Evolutionary conservation across 2,329 filamentous ascomycete genomes (phyloP).

Genomic region (Torrubiellomyces zombiae): DNA sequence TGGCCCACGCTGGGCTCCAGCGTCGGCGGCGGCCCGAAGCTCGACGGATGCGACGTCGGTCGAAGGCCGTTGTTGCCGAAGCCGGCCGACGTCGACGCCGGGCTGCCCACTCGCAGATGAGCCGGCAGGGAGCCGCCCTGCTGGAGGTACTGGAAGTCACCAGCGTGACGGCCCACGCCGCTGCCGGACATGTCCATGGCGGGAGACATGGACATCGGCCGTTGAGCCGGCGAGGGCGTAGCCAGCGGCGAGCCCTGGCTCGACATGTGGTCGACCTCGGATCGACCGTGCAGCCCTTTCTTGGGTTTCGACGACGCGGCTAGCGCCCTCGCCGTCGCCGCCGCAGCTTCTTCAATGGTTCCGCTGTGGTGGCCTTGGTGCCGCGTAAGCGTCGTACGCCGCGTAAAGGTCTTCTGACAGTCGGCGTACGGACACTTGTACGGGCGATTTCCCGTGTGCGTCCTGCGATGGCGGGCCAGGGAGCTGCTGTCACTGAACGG

Average conservation of each 20-base stretch:
- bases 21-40: slow-evolving; percentile 69
- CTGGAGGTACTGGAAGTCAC: slow-evolving; percentile 56
- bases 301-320: slow-evolving; percentile 32
- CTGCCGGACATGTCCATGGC: slow-evolving; percentile 54
- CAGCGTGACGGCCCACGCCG: slow-evolving; percentile 45
- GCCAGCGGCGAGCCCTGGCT: slow-evolving; percentile 58
- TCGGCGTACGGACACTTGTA: slow-evolving; percentile 97
- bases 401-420: slow-evolving; percentile 96
- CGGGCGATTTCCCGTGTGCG: slow-evolving; percentile 86
- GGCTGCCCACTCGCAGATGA: slow-evolving; percentile 63
- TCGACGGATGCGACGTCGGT: slow-evolving; percentile 72
- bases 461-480: slow-evolving; percentile 78
- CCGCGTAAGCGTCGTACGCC: slow-evolving; percentile 82
- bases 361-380: slow-evolving; percentile 95
- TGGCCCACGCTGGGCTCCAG: slow-evolving; percentile 75
- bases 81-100: slow-evolving; percentile 48
- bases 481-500: slow-evolving; percentile 95
- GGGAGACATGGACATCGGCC: slow-evolving; percentile 65
- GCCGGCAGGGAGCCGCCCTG: slow-evolving; percentile 63
- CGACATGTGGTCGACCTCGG: slow-evolving; percentile 55
- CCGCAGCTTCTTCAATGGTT: slow-evolving; percentile 84
- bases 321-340: slow-evolving; percentile 72
- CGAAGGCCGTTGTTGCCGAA: slow-evolving; percentile 32
- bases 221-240: slow-evolving; percentile 70
- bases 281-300: slow-evolving; percentile 33